Evolutionary conservation across 345 rosid species (phyloP).

Genomic region (Punica granatum): DNA sequence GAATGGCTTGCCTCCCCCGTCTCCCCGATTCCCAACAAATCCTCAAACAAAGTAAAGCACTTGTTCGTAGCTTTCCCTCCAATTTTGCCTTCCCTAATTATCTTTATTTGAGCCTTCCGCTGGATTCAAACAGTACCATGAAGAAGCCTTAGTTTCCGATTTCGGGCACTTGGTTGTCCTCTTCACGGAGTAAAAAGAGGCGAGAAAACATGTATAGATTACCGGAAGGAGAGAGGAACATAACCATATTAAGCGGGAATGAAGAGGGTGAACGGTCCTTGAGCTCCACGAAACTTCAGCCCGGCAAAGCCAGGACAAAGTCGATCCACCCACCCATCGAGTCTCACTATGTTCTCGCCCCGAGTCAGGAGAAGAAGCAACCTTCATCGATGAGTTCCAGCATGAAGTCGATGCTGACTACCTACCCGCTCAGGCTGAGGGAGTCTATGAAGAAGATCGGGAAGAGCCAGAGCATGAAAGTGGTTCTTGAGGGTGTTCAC

Average conservation of each 20-base stretch:
- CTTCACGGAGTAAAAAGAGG: neutral
- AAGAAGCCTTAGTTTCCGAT: too few relatives aligned
- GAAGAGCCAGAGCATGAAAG: constrained; percentile 33
- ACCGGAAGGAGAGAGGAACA: constrained; percentile 19
- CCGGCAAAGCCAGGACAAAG: neutral
- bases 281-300: neutral
- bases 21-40: constrained; percentile 1
- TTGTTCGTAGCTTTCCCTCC: constrained; percentile 1
- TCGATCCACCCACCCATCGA: neutral
- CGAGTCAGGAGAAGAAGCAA: neutral
- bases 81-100: neutral
- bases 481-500: constrained; percentile 31
- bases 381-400: constrained; percentile 14
- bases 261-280: constrained; percentile 27
- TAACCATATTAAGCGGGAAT: constrained; percentile 20
- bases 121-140: too few relatives aligned
- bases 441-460: constrained; percentile 33
- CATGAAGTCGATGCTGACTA: constrained; percentile 22
- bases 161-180: too few relatives aligned
- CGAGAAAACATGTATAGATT: constrained; percentile 20
- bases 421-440: constrained; percentile 24
- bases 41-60: constrained; percentile 11
- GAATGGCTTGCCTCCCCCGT: neutral
- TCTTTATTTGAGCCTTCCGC: too few relatives aligned
- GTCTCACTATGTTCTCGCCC: neutral